These are phyloP conservation scores for Albugo candida DNA, from an alignment of 352 stramenopile genomes.

Conservation along the genomic window DNA sequence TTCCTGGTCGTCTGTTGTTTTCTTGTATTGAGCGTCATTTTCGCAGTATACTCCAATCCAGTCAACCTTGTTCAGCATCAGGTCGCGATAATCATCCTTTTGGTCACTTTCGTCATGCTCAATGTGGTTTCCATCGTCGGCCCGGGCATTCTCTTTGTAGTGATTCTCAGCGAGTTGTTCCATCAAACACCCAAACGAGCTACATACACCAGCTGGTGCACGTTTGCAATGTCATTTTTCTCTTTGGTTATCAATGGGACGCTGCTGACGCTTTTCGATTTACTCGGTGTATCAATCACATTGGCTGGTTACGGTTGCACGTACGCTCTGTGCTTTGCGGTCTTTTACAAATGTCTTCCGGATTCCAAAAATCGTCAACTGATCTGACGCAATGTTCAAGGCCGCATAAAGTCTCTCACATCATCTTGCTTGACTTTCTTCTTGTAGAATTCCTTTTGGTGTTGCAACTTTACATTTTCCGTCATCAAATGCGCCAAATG, in stretches of 20 bases:
- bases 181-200: constrained; percentile 62
- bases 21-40: constrained; percentile 37
- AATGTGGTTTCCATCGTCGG: constrained; percentile 58
- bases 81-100: constrained; percentile 19
- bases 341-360: constrained; percentile 48
- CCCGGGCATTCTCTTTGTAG: constrained; percentile 61
- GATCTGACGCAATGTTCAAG: constrained; percentile 11
- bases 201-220: constrained; percentile 78
- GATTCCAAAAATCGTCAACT: constrained; percentile 65
- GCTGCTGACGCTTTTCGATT: constrained; percentile 57
- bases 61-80: background rate
- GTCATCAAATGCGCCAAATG: constrained; percentile 72
- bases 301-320: constrained; percentile 43
- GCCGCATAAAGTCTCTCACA: background rate
- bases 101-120: constrained; percentile 44
- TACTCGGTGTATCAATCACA: constrained; percentile 34
- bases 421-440: background rate
- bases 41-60: constrained; percentile 27
- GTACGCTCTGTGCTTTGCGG: constrained; percentile 44
- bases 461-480: constrained; percentile 48
- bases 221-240: constrained; percentile 74
- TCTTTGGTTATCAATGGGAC: constrained; percentile 68
- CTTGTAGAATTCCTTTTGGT: constrained; percentile 42
- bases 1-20: constrained; percentile 51
- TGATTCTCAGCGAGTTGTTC: constrained; percentile 74